Evolutionary conservation across 2,329 filamentous ascomycete genomes (phyloP).

Genomic region (Magnaporthiopsis poae): DNA sequence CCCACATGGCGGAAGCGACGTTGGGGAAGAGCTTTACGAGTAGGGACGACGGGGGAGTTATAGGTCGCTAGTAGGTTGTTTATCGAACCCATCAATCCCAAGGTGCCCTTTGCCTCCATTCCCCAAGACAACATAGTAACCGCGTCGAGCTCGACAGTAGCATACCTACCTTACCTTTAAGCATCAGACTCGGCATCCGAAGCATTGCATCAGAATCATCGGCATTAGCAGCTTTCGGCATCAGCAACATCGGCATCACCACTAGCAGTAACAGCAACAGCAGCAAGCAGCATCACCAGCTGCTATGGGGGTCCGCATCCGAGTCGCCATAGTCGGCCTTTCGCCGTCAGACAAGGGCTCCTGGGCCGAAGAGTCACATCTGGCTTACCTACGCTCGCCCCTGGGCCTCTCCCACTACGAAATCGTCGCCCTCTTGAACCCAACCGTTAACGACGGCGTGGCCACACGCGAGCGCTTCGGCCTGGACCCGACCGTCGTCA

Average conservation of each 20-base stretch:
- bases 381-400: slow-evolving; percentile 47
- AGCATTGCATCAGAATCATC: no score
- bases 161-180: no score
- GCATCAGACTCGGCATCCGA: no score
- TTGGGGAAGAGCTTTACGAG: not conserved
- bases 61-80: not conserved
- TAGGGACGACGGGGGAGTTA: not conserved
- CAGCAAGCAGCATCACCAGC: not conserved
- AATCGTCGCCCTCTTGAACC: slow-evolving; percentile 45
- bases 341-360: slow-evolving; percentile 9
- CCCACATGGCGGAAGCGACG: not conserved
- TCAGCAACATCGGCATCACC: no score
- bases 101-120: no score
- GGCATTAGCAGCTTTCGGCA: no score
- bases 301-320: slow-evolving; percentile 8
- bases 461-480: slow-evolving; percentile 36
- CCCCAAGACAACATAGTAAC: not conserved
- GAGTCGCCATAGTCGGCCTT: slow-evolving; percentile 11
- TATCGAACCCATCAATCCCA: not conserved
- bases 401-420: slow-evolving; percentile 32
- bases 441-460: slow-evolving; percentile 31
- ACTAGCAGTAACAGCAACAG: not conserved
- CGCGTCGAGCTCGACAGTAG: not conserved
- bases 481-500: slow-evolving; percentile 23
- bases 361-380: slow-evolving; percentile 32